Conservation (phyloP, 495 filamentous ascomycete genomes). For the Tuber melanosporum region DNA sequence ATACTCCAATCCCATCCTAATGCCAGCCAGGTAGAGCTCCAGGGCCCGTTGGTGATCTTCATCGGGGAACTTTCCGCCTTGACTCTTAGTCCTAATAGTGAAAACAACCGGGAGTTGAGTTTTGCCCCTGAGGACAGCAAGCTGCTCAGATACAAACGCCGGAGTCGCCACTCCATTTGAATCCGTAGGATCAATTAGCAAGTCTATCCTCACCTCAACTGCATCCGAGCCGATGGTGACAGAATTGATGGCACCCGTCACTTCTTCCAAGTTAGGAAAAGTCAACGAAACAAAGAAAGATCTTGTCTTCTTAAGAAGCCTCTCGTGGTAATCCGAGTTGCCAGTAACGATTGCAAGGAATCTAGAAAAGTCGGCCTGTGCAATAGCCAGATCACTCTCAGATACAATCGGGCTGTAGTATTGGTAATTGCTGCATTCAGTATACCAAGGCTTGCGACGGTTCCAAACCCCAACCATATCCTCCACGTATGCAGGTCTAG, state of each 20-base stretch:
- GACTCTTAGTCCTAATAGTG: slow-evolving; percentile 76
- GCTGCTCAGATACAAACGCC: slow-evolving; percentile 73
- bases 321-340: slow-evolving; percentile 56
- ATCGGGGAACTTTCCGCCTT: slow-evolving; percentile 87
- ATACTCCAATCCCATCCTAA: slow-evolving; percentile 81
- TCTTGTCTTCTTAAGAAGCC: slow-evolving; percentile 62
- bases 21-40: slow-evolving; percentile 66
- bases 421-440: slow-evolving; percentile 90
- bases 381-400: slow-evolving; percentile 50
- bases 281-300: slow-evolving; percentile 94
- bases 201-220: slow-evolving; percentile 87
- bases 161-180: slow-evolving; percentile 54
- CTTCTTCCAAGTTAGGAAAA: slow-evolving; percentile 61
- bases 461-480: slow-evolving; percentile 90
- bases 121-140: slow-evolving; percentile 68
- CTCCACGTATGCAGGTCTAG: slow-evolving; percentile 85
- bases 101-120: slow-evolving; percentile 86
- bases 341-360: slow-evolving; percentile 73
- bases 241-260: slow-evolving; percentile 56
- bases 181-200: slow-evolving; percentile 67
- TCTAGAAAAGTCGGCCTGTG: slow-evolving; percentile 68
- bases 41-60: slow-evolving; percentile 60
- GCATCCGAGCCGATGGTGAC: slow-evolving; percentile 84
- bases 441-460: slow-evolving; percentile 83
- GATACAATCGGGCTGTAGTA: slow-evolving; percentile 64